Evolutionary conservation across 2,329 filamentous ascomycete genomes (phyloP), one percentile per base, ranked within the genome.

Genomic region (Cercospora sojina): DNA sequence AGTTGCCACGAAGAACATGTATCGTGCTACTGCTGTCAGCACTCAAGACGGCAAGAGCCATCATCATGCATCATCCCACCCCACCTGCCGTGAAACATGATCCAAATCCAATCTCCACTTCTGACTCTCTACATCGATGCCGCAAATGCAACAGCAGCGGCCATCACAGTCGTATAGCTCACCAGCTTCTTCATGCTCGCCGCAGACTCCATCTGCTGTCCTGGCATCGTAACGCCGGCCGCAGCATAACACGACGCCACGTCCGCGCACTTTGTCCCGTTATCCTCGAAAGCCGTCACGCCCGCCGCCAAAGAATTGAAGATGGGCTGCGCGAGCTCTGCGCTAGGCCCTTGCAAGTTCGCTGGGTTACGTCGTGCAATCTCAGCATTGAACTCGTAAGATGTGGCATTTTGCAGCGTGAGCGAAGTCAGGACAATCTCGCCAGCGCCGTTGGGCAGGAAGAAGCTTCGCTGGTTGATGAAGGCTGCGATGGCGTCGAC

Each of bases 341-440:
- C 62, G 41, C 59, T 63, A 4, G 56, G 56, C 9, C 38, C 53
- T 56, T 56, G 41, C 18, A 66, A 12, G 13, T 49, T 49, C 27
- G 64, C 51, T 18, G 64, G 35, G n/a, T 62, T 66, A 20, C 62
- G 62, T 13, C 41, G 38, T 5, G 57, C 53, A 1, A 66, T 49
- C 16, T 63, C 57, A 2, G 31, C 38, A 43, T 63, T 66, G 32
- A 66, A 66, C 4, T 63, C 53, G 47, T 62, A 63, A 16, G 59
- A 63, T 23, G 64, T 66, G 23, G 49, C 18, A n/a, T 66, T 66
- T 35, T 66, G 64, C 41, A 66, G 55, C 18, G 29, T n/a, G 49
- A 66, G 32, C 20, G 41, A 63, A 1, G 29, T 38, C 29, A 66
- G 55, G 6, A 62, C 62, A 6, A 66, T 55, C 20, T 51, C 57